Evolutionary conservation across 306 rosid genomes (phyloP), one percentile per base, ranked within the genome.

Genomic region (Vigna radiata): DNA sequence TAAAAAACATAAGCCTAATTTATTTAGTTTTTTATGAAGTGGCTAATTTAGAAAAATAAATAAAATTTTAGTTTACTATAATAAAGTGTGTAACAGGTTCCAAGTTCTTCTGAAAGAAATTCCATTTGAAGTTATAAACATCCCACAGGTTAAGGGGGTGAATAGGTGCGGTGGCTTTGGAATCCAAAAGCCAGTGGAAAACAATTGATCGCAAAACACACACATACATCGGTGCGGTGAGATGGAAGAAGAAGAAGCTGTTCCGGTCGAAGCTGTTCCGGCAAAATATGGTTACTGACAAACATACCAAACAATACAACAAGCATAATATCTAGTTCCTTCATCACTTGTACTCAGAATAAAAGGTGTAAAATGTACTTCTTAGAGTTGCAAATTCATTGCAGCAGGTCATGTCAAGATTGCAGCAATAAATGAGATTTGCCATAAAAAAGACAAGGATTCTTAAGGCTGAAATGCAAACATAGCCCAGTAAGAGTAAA

Each of bases 331-430:
- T 43, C 21, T 5, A 41, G 13, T 48, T 67, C 68, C 18, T 43
- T 21, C 21, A 61, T 52, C 46, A n/a, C 76, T 49, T 37, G 36
- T 27, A 49, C 11, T 13, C 37, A 2, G 4, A 54, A 27, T 56
- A 65, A 52, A 54, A 84, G 76, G 56, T 39, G 41, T 49, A 48
- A 65, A 64, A 56, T 60, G 44, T 56, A 71, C 3, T 25, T 25
- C 27, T 19, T 48, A 55, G 58, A 7, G 33, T 50, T 48, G 48
- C 68, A 75, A 70, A 80, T 56, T 64, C 39, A 41, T 64, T 25
- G 54, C 4, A 12, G 31, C 71, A 54, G 16, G 65, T 31, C 55
- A 68, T 15, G 27, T 48, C 48, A 46, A 36, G 50, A 52, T 68
- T 37, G 54, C 6, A 60, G 69, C 70, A 79, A 49, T 39, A 58